Evolutionary conservation across 2,329 filamentous ascomycete species (phyloP).

Genomic region (Paracorniculantispora psalliotae): DNA sequence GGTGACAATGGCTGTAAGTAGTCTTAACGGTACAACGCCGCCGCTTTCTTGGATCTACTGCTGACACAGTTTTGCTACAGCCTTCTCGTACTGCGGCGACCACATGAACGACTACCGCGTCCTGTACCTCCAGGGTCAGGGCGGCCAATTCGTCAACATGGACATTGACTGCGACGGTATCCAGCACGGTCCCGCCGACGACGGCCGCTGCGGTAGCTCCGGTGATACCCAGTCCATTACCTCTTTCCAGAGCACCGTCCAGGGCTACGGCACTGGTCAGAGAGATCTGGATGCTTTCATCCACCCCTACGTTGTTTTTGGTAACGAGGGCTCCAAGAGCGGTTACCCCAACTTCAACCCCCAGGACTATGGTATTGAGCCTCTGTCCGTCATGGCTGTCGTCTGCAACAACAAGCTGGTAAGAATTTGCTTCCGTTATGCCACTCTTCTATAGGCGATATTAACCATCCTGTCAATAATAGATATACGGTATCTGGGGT

Average conservation of each 20-base stretch:
- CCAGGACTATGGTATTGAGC: conserved; percentile 33
- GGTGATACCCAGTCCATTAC: conserved; percentile 42
- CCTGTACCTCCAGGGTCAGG: conserved; percentile 44
- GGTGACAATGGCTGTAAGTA: conserved; percentile 32
- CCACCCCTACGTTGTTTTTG: conserved; percentile 46
- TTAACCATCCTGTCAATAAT: conserved; percentile 29
- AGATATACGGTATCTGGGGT: conserved; percentile 51
- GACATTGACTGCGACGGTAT: conserved; percentile 55
- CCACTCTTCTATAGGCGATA: not conserved
- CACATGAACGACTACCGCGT: conserved; percentile 34
- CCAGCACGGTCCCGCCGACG: conserved; percentile 35
- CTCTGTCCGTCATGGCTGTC: conserved; percentile 45
- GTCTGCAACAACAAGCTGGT: conserved; percentile 40
- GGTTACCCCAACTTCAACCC: conserved; percentile 32
- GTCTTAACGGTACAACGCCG: too few relatives aligned
- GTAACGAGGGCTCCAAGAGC: conserved; percentile 31
- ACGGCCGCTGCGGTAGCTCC: conserved; percentile 41
- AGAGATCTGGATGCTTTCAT: conserved; percentile 39
- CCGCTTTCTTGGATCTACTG: not conserved
- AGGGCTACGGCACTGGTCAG: conserved; percentile 28
- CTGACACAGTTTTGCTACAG: not conserved
- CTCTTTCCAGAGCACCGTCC: conserved; percentile 38
- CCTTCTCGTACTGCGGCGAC: conserved; percentile 41
- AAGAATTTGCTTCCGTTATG: not conserved
- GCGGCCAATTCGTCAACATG: conserved; percentile 45